Evolutionary conservation across 73 alveolate species (phyloP).

Genomic region (Symbiodinium pilosum): DNA sequence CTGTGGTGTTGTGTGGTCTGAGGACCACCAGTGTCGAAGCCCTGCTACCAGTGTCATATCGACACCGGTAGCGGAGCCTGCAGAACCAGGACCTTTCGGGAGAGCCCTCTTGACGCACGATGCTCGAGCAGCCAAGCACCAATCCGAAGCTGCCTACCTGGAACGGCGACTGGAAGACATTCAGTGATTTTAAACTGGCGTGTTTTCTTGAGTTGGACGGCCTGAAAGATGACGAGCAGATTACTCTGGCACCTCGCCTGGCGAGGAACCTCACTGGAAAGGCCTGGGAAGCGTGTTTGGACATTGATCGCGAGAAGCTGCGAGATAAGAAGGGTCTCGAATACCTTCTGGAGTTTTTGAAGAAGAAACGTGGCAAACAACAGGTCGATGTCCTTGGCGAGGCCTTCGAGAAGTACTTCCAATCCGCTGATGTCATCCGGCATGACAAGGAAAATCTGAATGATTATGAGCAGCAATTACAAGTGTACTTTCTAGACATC

Average conservation of each 20-base stretch:
- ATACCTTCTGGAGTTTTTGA: neutral
- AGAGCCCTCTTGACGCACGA: neutral
- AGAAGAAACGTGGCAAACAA: neutral
- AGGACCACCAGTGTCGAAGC: too few relatives aligned
- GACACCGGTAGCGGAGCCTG: slow-evolving; percentile 8
- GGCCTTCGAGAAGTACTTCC: neutral
- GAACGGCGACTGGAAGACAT: neutral
- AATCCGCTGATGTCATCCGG: neutral
- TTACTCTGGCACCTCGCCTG: neutral
- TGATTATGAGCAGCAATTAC: neutral
- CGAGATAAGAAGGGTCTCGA: neutral
- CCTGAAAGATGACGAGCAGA: neutral
- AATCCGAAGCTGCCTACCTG: slow-evolving; percentile 25
- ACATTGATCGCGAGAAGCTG: neutral
- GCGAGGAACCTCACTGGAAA: slow-evolving; percentile 5
- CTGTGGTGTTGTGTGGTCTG: too few relatives aligned
- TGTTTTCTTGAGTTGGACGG: neutral
- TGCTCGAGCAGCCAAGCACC: neutral
- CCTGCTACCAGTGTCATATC: neutral
- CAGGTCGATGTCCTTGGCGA: slow-evolving; percentile 29
- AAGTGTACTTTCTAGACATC: neutral
- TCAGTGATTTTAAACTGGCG: neutral
- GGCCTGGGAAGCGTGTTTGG: neutral
- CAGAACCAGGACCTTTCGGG: neutral
- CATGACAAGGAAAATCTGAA: neutral